Evolutionary conservation across 257 asterid species (phyloP).

Genomic region (Fraxinus cuspidata): DNA sequence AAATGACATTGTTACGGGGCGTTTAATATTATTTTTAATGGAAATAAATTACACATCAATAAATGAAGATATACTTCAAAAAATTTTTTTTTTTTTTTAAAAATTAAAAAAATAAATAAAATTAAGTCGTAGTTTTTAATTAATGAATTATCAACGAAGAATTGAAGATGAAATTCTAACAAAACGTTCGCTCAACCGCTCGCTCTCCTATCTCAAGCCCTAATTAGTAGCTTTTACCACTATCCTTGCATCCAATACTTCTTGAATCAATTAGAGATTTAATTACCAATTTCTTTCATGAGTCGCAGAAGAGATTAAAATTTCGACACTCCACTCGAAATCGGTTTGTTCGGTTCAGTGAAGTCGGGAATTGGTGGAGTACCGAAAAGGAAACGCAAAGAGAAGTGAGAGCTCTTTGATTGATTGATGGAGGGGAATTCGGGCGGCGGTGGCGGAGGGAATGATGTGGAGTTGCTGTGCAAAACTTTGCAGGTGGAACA

Average conservation of each 20-base stretch:
- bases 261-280: background rate
- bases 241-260: background rate
- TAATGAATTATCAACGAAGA: no score
- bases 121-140: no score
- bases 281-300: background rate
- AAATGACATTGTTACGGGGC: no score
- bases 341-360: background rate
- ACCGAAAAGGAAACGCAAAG: background rate
- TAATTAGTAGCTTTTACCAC: background rate
- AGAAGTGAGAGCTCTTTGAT: background rate
- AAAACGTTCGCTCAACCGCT: no score
- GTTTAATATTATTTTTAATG: no score
- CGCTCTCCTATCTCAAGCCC: background rate
- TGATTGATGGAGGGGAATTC: slow-evolving; percentile 76
- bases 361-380: background rate
- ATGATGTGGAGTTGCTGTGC: slow-evolving; percentile 83
- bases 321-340: background rate
- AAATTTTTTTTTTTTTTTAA: no score
- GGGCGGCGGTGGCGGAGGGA: slow-evolving; percentile 67
- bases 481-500: slow-evolving; percentile 95
- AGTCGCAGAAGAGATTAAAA: background rate
- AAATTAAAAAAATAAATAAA: no score
- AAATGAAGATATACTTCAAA: no score
- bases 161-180: no score
- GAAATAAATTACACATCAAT: no score